Conservation (phyloP, 2,329 filamentous ascomycete species). For the Tolypocladium inflatum region DNA sequence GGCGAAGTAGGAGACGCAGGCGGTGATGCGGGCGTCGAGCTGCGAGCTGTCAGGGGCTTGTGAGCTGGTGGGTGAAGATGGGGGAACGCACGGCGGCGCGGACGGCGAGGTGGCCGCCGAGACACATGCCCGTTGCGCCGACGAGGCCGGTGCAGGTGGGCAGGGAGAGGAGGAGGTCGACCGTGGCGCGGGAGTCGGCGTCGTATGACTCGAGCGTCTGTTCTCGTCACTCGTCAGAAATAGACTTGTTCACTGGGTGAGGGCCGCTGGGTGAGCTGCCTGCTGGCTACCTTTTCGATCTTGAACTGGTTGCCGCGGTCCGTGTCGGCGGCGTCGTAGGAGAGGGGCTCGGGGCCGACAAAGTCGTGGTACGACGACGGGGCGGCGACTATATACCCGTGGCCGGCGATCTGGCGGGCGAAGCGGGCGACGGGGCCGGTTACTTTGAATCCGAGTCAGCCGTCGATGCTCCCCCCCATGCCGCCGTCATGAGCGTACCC, state of each 20-base stretch:
- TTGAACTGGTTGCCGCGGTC: slow-evolving; percentile 84
- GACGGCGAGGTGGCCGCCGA: slow-evolving; percentile 76
- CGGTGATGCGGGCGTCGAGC: slow-evolving; percentile 66
- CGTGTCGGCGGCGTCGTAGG: slow-evolving; percentile 82
- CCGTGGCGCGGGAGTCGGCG: slow-evolving; percentile 58
- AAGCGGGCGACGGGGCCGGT: slow-evolving; percentile 86
- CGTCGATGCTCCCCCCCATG: slow-evolving; percentile 2
- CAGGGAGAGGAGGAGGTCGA: slow-evolving; percentile 61
- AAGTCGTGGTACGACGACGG: slow-evolving; percentile 93
- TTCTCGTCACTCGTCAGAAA: not conserved
- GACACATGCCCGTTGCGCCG: slow-evolving; percentile 81
- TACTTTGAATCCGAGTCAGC: slow-evolving; percentile 38
- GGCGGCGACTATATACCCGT: slow-evolving; percentile 88
- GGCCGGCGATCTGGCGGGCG: slow-evolving; percentile 80
- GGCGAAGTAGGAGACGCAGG: slow-evolving; percentile 81
- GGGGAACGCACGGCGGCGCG: slow-evolving; percentile 39
- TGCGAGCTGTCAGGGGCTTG: slow-evolving; percentile 12
- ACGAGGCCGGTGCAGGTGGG: slow-evolving; percentile 74
- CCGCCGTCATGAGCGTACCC: slow-evolving; percentile 42
- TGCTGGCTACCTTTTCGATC: slow-evolving; percentile 55
- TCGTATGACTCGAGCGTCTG: slow-evolving; percentile 81
- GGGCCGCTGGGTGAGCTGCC: no score
- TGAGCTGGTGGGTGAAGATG: not conserved
- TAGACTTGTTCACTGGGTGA: not conserved
- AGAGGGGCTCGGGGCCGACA: slow-evolving; percentile 69